These are phyloP conservation scores for Pichia terricola DNA, from an alignment of 1,139 yeast genomes.

Conservation along the genomic window DNA sequence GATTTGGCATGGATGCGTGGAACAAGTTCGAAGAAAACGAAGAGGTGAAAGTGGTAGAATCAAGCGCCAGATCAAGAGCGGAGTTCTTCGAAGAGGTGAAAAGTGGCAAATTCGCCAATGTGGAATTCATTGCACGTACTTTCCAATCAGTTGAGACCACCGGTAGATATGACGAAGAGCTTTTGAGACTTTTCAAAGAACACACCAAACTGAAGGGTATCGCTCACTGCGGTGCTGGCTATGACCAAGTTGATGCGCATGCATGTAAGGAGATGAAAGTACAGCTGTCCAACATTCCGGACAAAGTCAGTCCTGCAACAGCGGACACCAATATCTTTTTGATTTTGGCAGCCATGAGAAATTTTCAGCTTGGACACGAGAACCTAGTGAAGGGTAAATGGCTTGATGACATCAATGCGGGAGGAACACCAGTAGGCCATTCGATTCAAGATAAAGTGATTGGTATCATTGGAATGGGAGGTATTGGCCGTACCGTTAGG, in stretches of 20 bases:
- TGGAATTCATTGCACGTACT: slow-evolving; percentile 36
- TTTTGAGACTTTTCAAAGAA: slow-evolving; percentile 48
- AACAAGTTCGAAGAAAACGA: slow-evolving; percentile 35
- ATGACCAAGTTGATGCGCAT: slow-evolving; percentile 66
- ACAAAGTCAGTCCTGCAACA: slow-evolving; percentile 66
- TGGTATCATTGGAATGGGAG: slow-evolving; percentile 76
- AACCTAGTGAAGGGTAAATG: slow-evolving; percentile 49
- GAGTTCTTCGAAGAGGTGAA: slow-evolving; percentile 45
- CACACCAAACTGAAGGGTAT: slow-evolving; percentile 44
- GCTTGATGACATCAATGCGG: slow-evolving; percentile 32
- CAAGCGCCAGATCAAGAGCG: slow-evolving; percentile 27
- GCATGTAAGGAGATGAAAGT: slow-evolving; percentile 39
- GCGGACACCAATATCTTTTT: slow-evolving; percentile 71
- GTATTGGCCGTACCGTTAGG: slow-evolving; percentile 66
- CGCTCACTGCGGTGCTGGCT: slow-evolving; percentile 87
- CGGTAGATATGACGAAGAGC: slow-evolving; percentile 71
- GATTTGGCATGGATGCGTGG: slow-evolving; percentile 51
- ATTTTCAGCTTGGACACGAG: slow-evolving; percentile 42
- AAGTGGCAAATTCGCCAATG: slow-evolving; percentile 36
- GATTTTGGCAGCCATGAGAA: slow-evolving; percentile 56
- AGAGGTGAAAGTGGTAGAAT: slow-evolving; percentile 30
- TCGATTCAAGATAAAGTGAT: slow-evolving; percentile 57
- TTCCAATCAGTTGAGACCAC: slow-evolving; percentile 32
- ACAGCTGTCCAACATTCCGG: slow-evolving; percentile 65
- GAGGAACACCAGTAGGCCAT: slow-evolving; percentile 39